Conservation (phyloP, 2,329 filamentous ascomycete species). For the Emergomyces orientalis region DNA sequence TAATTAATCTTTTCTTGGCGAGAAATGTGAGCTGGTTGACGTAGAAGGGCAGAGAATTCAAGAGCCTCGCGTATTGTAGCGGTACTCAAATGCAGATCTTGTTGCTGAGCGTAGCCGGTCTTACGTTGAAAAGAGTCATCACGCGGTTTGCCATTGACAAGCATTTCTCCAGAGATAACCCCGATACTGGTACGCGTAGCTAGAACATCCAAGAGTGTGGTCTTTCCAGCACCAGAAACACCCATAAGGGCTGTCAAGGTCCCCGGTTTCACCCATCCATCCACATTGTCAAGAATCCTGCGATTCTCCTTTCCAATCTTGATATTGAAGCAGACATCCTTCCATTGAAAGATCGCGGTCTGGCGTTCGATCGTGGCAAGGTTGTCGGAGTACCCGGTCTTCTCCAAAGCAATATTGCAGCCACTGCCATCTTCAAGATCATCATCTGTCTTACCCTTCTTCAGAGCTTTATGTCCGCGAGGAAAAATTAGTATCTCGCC, state of each 20-base stretch:
- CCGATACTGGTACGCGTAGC: slow-evolving; percentile 81
- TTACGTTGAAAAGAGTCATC: slow-evolving; percentile 75
- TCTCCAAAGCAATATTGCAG: neutral
- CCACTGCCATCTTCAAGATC: neutral
- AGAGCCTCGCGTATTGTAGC: slow-evolving; percentile 81
- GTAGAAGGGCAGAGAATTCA: slow-evolving; percentile 72
- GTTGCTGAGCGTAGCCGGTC: slow-evolving; percentile 69
- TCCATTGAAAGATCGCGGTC: slow-evolving; percentile 70
- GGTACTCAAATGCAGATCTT: slow-evolving; percentile 78
- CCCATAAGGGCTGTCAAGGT: slow-evolving; percentile 83
- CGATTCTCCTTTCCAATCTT: slow-evolving; percentile 62
- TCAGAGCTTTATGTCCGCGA: slow-evolving; percentile 38
- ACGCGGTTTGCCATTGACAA: slow-evolving; percentile 64
- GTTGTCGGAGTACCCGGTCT: neutral
- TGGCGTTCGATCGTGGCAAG: slow-evolving; percentile 1
- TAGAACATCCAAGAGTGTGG: slow-evolving; percentile 75
- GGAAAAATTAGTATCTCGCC: slow-evolving; percentile 67
- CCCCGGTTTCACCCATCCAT: slow-evolving; percentile 89
- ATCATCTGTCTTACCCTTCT: neutral
- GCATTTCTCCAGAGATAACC: slow-evolving; percentile 79
- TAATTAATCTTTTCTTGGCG: slow-evolving; percentile 72
- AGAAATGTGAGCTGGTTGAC: slow-evolving; percentile 65
- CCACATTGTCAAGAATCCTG: slow-evolving; percentile 67
- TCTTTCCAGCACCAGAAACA: slow-evolving; percentile 84
- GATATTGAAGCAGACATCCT: slow-evolving; percentile 71